Base-by-base conservation (phyloP, 2,329 filamentous ascomycete genomes). In the Plectosphaerella plurivora region DNA sequence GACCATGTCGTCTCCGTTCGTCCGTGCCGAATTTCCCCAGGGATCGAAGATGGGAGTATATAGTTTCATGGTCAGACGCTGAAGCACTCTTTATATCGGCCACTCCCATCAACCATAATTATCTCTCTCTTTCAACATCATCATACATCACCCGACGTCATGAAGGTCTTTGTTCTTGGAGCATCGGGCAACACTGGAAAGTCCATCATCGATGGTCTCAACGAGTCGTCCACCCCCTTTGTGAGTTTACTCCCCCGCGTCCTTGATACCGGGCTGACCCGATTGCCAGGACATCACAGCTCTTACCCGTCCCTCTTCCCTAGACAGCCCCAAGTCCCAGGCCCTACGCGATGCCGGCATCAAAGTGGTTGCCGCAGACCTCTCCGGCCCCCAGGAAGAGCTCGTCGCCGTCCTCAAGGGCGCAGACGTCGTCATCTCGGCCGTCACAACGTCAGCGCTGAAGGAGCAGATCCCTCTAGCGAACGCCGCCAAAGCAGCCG, bases 401-500 rank as follows among this genome's bases (percentile, higher is more conserved):
- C 35, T 56, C 3, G 36, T 50, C 4, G 44, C 52, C 18, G 41
- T 50, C 33, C 52, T 59, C 33, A 49, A 49, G 10, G 51, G 49
- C 22, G 25, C 49, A 16, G 52, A 80, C 50, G 65, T 75, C 15
- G 66, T 80, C 35, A 72, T 80, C 54, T 71, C 68, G 25, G 67
- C 66, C 52, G 68, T 79, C 20, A 58, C 62, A 22, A 64, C 65
- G 3, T 59, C 59, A 4, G 62, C 62, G 35, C 63, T 71, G 36
- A 59, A 67, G 28, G 68, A 70, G 11, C 74, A 82, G 55, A 71
- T 75, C 11, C 67, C 68, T 2, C 66, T 82, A 2, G 70, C 72
- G 37, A 71, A 69, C 39, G 79, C 78, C 2, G 72, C 75, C 2
- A 76, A 78, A 56, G 66, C 66, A 46, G 74, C 73, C 4, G 75